A percentile compares a stretch with the other conserved stretches of the same genome.
These are phyloP conservation scores for Globisporangium emineosum DNA, from an alignment of 352 stramenopile species.

Conservation along the genomic window DNA sequence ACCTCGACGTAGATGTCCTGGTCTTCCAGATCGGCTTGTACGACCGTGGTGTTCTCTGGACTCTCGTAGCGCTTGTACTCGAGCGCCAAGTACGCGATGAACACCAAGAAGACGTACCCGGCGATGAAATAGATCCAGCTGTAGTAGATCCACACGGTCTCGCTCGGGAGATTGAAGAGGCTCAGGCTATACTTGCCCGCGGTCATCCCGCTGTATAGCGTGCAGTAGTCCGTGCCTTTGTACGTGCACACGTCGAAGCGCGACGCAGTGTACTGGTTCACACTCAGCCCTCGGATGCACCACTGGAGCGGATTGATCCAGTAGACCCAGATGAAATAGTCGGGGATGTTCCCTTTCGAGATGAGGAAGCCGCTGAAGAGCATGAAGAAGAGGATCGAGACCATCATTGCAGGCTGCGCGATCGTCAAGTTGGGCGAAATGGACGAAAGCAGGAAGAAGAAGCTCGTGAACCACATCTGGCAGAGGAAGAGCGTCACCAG, in stretches of 20 bases:
- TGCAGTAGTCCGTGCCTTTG: constrained; percentile 51
- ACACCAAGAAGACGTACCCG: constrained; percentile 44
- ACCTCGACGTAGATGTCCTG: constrained; percentile 13
- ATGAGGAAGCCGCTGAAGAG: constrained; percentile 73
- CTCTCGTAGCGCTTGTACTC: constrained; percentile 56
- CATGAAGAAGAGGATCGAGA: constrained; percentile 64
- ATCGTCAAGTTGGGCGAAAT: constrained; percentile 42
- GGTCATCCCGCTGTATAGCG: constrained; percentile 24
- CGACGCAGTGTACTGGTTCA: constrained; percentile 61
- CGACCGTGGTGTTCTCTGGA: constrained; percentile 40
- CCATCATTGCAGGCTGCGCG: constrained; percentile 56
- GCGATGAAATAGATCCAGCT: constrained; percentile 51
- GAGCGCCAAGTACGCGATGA: constrained; percentile 34
- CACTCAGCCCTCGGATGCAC: constrained; percentile 50
- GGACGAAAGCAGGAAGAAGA: constrained; percentile 64
- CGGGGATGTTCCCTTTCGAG: constrained; percentile 49
- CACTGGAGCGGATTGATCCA: constrained; percentile 74
- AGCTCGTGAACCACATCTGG: constrained; percentile 65
- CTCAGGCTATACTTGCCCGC: constrained; percentile 48
- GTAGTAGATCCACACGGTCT: constrained; percentile 53
- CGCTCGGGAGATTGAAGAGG: constrained; percentile 46
- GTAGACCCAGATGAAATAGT: constrained; percentile 76
- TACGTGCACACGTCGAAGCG: constrained; percentile 47
- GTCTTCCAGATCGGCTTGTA: constrained; percentile 29
- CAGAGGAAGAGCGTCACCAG: constrained; percentile 61